Base-by-base conservation (phyloP, 106 monocot genomes). In the Allium sativum region DNA sequence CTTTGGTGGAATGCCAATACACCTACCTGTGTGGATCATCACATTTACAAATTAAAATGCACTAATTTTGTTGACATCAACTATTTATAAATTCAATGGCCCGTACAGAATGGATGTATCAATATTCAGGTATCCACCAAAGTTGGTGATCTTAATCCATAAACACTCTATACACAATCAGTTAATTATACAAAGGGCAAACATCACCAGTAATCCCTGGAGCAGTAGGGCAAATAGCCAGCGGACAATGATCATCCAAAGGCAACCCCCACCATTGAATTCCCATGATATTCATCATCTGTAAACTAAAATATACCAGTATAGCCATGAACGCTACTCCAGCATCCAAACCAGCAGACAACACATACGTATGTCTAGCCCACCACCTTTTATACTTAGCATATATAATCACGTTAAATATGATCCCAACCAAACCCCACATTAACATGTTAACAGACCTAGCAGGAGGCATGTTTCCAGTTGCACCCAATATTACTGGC, bases 251-350 rank as follows among this genome's bases (percentile, higher is more conserved):
- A 44, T 75, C 79, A n/a, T 73, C 81, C 18, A 46, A 10, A 12
- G 63, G 18, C 45, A 77, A 44, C n/a, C 81, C 81, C 81, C 81
- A 76, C 81, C 81, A 81, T 1, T 61, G 16, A 1, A 67, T 21
- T 2, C 84, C 79, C 18, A 79, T 55, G 19, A 84, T 70, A 42
- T 68, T 48, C 3, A 52, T 31, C 3, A 7, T 9, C 65, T 79
- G 75, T 48, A 84, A 45, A 7, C 69, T 44, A 18, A 73, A 59
- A 42, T 63, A 73, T 1, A 21, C 13, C 0, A 79, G 17, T 4
- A 77, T 53, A 0, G 62, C 79, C 79, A 84, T 73, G 55, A 84
- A 69, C 10, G 83, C 71, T 13, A 68, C 78, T 13, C 83, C 83
- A 2, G 68, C 72, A 67, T 83, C 83, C 12, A 83, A 58, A 1